phyloP scores from a whole-genome alignment of 75 land plant species.

The Cupressus sempervirens region DNA sequence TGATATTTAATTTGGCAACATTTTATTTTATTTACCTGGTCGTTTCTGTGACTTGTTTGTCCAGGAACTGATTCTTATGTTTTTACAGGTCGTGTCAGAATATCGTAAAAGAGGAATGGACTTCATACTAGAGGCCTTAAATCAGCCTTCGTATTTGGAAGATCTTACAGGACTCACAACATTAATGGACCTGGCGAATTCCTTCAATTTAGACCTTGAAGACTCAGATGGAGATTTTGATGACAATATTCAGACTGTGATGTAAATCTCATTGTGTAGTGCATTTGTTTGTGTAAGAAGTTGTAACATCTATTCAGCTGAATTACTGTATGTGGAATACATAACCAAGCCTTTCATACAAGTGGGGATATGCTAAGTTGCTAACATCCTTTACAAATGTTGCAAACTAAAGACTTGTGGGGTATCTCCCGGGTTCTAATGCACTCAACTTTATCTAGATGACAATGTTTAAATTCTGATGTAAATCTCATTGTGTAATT shows the following conservation, averaged over 20 bases:
- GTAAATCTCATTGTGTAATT: not conserved
- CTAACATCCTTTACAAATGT: not conserved
- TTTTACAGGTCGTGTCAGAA: constrained; percentile 80
- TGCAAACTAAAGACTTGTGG: not conserved
- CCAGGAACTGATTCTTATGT: not conserved
- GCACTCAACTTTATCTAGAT: constrained; percentile 15
- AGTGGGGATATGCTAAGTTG: not conserved
- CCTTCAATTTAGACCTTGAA: constrained; percentile 73
- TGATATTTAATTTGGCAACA: constrained; percentile 5
- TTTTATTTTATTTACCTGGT: not conserved
- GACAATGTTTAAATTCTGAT: constrained; percentile 7
- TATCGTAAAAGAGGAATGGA: constrained; percentile 76
- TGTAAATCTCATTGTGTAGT: not conserved
- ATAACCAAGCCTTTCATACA: not conserved
- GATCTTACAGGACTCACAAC: constrained; percentile 96
- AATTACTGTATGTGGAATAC: not conserved
- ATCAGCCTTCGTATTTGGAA: constrained; percentile 89
- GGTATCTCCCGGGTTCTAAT: not conserved
- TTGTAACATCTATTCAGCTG: not conserved
- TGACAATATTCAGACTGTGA: constrained; percentile 11
- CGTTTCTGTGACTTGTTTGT: not conserved
- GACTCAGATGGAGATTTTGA: constrained; percentile 42
- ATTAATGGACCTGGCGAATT: constrained; percentile 55
- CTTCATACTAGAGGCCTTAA: constrained; percentile 77
- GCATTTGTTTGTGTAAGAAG: not conserved